Evolutionary conservation across 2,329 filamentous ascomycete species (phyloP).

Genomic region (Sporothrix phasma): DNA sequence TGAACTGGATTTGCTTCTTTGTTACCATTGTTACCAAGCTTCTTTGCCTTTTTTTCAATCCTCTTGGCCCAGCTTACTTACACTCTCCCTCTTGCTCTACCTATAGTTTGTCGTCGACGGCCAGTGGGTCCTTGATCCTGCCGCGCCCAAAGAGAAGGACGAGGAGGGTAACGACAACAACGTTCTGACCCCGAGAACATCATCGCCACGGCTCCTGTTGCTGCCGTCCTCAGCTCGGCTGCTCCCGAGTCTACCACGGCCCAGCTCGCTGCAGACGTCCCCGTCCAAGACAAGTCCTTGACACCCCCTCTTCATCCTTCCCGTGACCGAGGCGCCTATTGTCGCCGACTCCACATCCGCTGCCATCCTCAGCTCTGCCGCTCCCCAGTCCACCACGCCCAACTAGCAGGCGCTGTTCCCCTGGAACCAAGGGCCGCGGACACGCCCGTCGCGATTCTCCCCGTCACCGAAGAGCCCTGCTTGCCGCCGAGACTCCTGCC

Average conservation of each 20-base stretch:
- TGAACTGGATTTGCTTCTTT: not conserved
- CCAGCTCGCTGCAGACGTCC: constrained; percentile 38
- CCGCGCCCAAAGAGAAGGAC: constrained; percentile 74
- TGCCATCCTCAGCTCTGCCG: constrained; percentile 23
- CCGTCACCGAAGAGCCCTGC: not conserved
- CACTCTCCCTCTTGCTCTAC: constrained; percentile 5
- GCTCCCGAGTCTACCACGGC: not conserved
- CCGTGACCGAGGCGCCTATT: not conserved
- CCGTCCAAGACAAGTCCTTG: constrained; percentile 39
- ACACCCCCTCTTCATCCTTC: not conserved
- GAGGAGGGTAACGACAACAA: constrained; percentile 83
- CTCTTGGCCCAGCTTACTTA: not conserved
- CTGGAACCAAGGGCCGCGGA: constrained; percentile 35
- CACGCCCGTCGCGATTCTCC: not conserved
- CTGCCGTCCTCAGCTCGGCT: constrained; percentile 21
- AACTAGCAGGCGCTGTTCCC: constrained; percentile 42
- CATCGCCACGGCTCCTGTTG: constrained; percentile 35
- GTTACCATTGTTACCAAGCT: not conserved
- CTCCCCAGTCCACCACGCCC: not conserved
- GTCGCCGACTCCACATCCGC: constrained; percentile 31
- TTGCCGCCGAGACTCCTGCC: constrained; percentile 30
- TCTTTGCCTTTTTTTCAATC: not conserved
- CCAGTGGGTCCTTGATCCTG: constrained; percentile 74
- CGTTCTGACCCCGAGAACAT: constrained; percentile 73
- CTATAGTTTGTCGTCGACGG: constrained; percentile 91